Evolutionary conservation across 1,284 basidiomycete species (phyloP), one percentile per base, ranked within the genome.

Genomic region (Ustilago loliicola): DNA sequence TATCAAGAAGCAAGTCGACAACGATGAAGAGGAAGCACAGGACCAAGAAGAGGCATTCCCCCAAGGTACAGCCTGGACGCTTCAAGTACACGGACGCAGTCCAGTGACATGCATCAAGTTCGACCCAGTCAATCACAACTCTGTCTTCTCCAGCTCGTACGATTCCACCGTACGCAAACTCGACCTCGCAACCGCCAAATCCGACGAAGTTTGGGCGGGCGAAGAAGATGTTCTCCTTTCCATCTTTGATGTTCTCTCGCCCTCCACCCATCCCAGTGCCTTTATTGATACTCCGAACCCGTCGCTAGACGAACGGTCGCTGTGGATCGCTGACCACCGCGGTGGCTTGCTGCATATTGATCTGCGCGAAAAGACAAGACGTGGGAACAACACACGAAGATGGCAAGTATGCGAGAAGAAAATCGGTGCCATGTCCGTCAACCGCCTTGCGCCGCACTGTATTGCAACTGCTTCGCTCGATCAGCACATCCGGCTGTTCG

Each of bases 351-450:
- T 80, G 6, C 80, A 83, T 58, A 62, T 84, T n/a, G 84, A 86
- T 27, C n/a, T 80, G 38, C 74, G 84, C 23, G 73, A 78, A 42
- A 63, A 59, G 27, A 52, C 47, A 7, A 64, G 77, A 3, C 36
- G 68, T 3, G 67, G 73, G 9, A 61, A 66, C 56, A 61, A 52
- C 13, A 72, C 59, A 4, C 61, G 73, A 11, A 63, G 84, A 17
- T 86, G 84, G 84, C 83, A 85, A 59, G 77, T 84, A 11, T 81
- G 79, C 66, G 84, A 86, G 40, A 85, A 85, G 62, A 86, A 83
- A 75, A 83, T 86, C 64, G 84, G 84, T 25, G 83, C 80, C 38
- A 72, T 86, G 66, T 79, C 84, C n/a, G 73, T 86, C 51, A 84
- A 85, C 40, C 64, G 61, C 7, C 32, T 53, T 1, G 64, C 58